phyloP scores from a whole-genome alignment of 257 asterid genomes.

The Dorcoceras hygrometricum region DNA sequence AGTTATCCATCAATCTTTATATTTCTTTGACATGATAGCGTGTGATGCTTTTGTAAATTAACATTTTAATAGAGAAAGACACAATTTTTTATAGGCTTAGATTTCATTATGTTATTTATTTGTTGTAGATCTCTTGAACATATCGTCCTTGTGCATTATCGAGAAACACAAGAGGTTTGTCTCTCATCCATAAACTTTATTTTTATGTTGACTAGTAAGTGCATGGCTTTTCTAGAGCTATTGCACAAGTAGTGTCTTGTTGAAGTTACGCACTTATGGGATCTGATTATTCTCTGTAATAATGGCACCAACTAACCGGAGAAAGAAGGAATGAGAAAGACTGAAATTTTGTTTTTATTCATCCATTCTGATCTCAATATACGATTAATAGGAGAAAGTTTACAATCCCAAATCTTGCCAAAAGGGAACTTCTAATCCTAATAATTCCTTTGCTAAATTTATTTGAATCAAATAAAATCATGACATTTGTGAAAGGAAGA shows the following conservation, averaged over 20 bases:
- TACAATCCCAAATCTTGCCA: too few relatives aligned
- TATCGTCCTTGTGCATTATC: slow-evolving; percentile 96
- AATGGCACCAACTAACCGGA: too few relatives aligned
- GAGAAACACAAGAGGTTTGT: slow-evolving; percentile 95
- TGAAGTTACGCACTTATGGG: neutral
- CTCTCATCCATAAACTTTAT: slow-evolving; percentile 21
- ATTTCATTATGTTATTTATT: slow-evolving; percentile 20
- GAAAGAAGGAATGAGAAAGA: too few relatives aligned
- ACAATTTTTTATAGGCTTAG: slow-evolving; percentile 13
- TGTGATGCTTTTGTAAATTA: slow-evolving; percentile 15
- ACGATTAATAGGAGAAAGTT: too few relatives aligned
- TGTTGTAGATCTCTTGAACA: slow-evolving; percentile 84
- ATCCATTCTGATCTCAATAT: too few relatives aligned
- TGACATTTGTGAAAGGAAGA: too few relatives aligned
- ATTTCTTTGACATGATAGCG: slow-evolving; percentile 17
- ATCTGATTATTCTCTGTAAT: neutral
- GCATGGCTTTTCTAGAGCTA: neutral
- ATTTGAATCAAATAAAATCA: too few relatives aligned
- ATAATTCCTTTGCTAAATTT: too few relatives aligned
- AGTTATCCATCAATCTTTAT: slow-evolving; percentile 17
- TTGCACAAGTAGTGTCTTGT: neutral
- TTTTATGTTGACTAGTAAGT: slow-evolving; percentile 7
- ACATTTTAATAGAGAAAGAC: slow-evolving; percentile 15
- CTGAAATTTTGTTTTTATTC: too few relatives aligned
- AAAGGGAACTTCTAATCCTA: too few relatives aligned